Evolutionary conservation across 805 yeast genomes (phyloP).

Genomic region (Lipomyces orientalis): DNA sequence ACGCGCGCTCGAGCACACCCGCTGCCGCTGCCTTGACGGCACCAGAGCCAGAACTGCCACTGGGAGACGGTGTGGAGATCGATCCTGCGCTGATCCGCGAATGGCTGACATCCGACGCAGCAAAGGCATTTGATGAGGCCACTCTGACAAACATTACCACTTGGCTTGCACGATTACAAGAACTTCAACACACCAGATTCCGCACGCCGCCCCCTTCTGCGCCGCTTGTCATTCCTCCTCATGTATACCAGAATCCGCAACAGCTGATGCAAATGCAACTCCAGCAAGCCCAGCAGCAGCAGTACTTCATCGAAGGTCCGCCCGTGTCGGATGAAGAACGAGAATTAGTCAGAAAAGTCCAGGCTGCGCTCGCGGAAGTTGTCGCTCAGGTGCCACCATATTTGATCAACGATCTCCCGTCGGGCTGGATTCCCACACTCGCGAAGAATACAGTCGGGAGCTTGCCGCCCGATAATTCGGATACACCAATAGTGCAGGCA

Average conservation of each 20-base stretch:
- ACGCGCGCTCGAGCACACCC: constrained; percentile 3
- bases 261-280: constrained; percentile 38
- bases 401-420: constrained; percentile 25
- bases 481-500: constrained; percentile 14
- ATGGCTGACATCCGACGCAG: constrained; percentile 27
- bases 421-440: constrained; percentile 32
- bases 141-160: constrained; percentile 53
- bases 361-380: constrained; percentile 21
- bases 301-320: constrained; percentile 17
- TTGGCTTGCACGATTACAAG: constrained; percentile 56
- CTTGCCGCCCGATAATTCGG: constrained; percentile 31
- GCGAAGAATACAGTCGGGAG: constrained; percentile 27
- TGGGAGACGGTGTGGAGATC: constrained; percentile 29
- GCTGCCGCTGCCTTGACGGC: constrained; percentile 12
- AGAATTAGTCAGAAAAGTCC: constrained; percentile 40
- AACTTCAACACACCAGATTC: constrained; percentile 56
- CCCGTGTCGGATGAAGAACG: constrained; percentile 44
- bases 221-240: constrained; percentile 38
- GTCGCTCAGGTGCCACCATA: constrained; percentile 32
- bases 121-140: constrained; percentile 34
- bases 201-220: constrained; percentile 35
- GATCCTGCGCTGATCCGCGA: constrained; percentile 29
- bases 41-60: constrained; percentile 33
- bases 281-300: constrained; percentile 29
- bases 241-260: constrained; percentile 32